These are phyloP conservation scores for Epichloe sylvatica DNA, from an alignment of 2,329 filamentous ascomycete species.

Conservation along the genomic window DNA sequence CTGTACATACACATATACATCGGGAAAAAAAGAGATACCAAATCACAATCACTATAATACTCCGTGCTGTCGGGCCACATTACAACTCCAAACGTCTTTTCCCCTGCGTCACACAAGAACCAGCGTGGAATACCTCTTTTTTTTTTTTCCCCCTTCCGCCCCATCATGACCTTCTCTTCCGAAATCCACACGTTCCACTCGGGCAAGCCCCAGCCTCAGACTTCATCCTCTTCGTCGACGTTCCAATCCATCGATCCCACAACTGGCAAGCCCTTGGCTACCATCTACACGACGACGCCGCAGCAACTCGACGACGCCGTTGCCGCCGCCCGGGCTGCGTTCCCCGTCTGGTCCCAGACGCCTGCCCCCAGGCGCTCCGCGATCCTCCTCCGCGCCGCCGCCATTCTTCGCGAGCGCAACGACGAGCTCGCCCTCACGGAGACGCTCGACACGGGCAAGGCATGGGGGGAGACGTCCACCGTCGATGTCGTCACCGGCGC, in stretches of 20 bases:
- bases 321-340: constrained; percentile 54
- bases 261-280: constrained; percentile 52
- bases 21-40: no score
- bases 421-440: constrained; percentile 67
- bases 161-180: constrained; percentile 21
- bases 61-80: no score
- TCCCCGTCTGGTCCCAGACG: constrained; percentile 62
- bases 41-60: no score
- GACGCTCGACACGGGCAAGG: constrained; percentile 76
- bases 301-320: constrained; percentile 59
- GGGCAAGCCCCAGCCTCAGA: constrained; percentile 47
- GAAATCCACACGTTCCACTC: constrained; percentile 57
- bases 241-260: constrained; percentile 66
- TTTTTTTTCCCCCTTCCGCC: no score
- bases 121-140: no score
- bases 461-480: constrained; percentile 73
- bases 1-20: no score
- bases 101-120: no score
- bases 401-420: constrained; percentile 60
- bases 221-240: constrained; percentile 42
- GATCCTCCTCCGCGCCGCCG: constrained; percentile 63
- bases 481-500: constrained; percentile 75
- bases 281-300: constrained; percentile 55
- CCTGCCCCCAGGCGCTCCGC: constrained; percentile 61
- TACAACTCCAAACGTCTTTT: no score